Base-by-base conservation (phyloP, 2,329 filamentous ascomycete genomes). In the Xylaria sp. region DNA sequence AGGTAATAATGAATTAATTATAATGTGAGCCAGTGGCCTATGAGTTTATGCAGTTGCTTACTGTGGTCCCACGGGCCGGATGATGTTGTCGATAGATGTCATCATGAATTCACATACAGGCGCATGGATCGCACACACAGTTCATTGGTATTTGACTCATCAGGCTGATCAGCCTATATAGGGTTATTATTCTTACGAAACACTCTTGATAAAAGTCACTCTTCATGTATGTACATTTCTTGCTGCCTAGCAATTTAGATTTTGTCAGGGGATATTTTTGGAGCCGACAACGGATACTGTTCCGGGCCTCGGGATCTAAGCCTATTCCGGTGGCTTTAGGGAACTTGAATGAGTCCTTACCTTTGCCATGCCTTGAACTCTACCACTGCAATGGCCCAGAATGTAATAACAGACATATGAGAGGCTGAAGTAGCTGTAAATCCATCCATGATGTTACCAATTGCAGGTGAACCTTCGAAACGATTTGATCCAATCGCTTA, bases 31-130 rank as follows among this genome's bases (percentile, higher is more conserved):
- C 8, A n/a, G 55, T 23, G 25, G 18, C 15, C n/a, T 7, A 18
- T 49, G 56, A 28, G 25, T 36, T 13, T 7, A 39, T 62, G 39
- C 3, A 20, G 25, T 51, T 51, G 41, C 71, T 73, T 68, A 74
- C 72, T 68, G 64, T 39, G 71, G 25, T 46, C 72, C 72, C 20
- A 74, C 69, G 5, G 62, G 60, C 36, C 72, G 71, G 10, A 72
- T 41, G 41, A 70, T 20, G 23, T 73, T 62, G n/a, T 67, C 57
- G 56, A 58, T 33, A 25, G 67, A 63, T 31, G 63, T 43, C 69
- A 71, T 71, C 6, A 68, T n/a, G n/a, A n/a, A n/a, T 49, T 49
- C 12, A 48, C 10, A 10, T 48, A 12, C n/a, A n/a, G 20, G 23
- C 9, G 10, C 20, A 49, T 25, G 20, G 13, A 49, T 25, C 20